Conservation (phyloP, 2,329 filamentous ascomycete genomes). For the Apiospora aurea region DNA sequence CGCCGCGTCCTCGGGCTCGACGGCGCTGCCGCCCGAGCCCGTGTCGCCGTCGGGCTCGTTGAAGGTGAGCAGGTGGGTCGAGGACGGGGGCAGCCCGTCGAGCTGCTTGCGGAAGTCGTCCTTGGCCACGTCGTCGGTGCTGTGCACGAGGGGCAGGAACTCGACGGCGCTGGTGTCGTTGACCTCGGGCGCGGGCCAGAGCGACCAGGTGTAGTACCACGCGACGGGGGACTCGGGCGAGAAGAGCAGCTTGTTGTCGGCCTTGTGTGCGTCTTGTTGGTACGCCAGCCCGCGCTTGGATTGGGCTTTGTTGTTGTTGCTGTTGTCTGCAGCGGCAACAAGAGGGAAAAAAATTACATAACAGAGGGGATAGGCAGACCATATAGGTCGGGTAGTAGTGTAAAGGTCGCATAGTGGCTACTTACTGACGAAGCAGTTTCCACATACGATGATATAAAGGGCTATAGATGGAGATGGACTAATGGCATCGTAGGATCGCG, state of each 20-base stretch:
- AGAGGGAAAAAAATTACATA: neutral
- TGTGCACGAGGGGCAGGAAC: slow-evolving; percentile 49
- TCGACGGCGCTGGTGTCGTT: slow-evolving; percentile 35
- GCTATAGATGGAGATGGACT: neutral
- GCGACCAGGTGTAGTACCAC: slow-evolving; percentile 54
- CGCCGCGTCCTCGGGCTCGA: slow-evolving; percentile 48
- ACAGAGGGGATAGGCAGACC: neutral
- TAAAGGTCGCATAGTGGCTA: slow-evolving; percentile 1
- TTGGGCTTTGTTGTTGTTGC: slow-evolving; percentile 1
- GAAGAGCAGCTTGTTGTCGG: slow-evolving; percentile 45
- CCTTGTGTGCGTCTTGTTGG: slow-evolving; percentile 31
- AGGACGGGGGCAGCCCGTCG: slow-evolving; percentile 40
- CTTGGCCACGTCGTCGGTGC: slow-evolving; percentile 43
- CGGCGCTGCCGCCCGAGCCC: slow-evolving; percentile 47
- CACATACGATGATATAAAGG: neutral
- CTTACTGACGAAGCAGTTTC: neutral
- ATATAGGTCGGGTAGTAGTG: neutral
- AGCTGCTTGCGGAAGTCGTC: slow-evolving; percentile 38
- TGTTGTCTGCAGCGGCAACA: neutral
- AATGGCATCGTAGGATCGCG: slow-evolving; percentile 3
- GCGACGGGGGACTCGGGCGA: slow-evolving; percentile 47
- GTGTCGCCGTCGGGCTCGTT: slow-evolving; percentile 52
- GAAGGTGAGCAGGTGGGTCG: slow-evolving; percentile 49
- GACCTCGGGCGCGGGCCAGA: slow-evolving; percentile 36
- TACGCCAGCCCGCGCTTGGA: slow-evolving; percentile 41